These are phyloP conservation scores for Eucalyptus dawsonii DNA, from an alignment of 345 rosid genomes.

Conservation along the genomic window DNA sequence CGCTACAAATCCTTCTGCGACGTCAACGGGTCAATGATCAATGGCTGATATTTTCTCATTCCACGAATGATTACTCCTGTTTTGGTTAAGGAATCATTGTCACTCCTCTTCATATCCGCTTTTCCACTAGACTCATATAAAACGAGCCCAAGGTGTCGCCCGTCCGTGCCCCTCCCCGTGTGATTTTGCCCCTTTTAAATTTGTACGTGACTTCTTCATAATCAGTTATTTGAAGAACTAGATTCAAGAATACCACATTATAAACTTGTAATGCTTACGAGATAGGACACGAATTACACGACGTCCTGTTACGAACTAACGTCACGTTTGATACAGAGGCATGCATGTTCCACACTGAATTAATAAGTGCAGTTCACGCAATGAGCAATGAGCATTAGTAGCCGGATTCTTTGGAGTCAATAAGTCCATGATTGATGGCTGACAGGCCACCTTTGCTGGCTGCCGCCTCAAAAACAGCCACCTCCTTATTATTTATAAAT, in stretches of 20 bases:
- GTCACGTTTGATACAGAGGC: background rate
- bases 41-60: background rate
- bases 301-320: background rate
- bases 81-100: background rate
- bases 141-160: background rate
- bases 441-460: fast-evolving
- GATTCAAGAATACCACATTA: background rate
- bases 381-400: background rate
- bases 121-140: background rate
- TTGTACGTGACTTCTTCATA: background rate
- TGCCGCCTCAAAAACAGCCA: background rate
- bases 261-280: fast-evolving
- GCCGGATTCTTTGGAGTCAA: fast-evolving
- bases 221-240: background rate
- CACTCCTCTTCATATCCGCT: background rate
- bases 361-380: background rate
- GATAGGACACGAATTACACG: background rate
- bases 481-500: background rate
- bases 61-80: background rate
- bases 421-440: background rate
- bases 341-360: background rate
- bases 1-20: background rate
- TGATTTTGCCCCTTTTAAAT: background rate
- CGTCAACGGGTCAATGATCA: background rate
- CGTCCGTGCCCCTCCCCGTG: background rate